Evolutionary conservation across 1,139 yeast genomes (phyloP), one percentile per base, ranked within the genome.

Genomic region (Suhomyces taliae): DNA sequence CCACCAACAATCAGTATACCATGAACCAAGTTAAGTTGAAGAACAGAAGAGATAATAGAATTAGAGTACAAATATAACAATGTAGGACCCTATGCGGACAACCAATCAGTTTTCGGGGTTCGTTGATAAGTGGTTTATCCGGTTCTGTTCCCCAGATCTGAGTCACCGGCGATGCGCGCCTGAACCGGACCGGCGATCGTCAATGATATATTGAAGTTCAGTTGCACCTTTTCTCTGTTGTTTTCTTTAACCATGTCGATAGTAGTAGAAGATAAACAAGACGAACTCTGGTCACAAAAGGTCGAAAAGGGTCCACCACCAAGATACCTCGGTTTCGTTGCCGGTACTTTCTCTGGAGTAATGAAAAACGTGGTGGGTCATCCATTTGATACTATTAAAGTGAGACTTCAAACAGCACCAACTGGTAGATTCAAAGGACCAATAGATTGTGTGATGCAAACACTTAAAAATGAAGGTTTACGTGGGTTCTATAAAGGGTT

Each of bases 371-470:
- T 86, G 0, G 97, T 90, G 14, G 97, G 97, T 1, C 97, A 90
- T 64, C 97, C 97, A 7, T 90, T 90, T 57, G 97, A 90, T 62
- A 88, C 96, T 2, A 82, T 90, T 55, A 90, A 90, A 61, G 96
- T 90, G 27, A 73, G 97, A 44, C 72, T 90, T 39, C 97, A 90
- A 61, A 90, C 97, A 0, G 87, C 95, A 1, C 80, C 83, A 19
- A 58, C 59, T 39, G 89, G 90, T 0, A 70, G 83, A 45, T 90
- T 89, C 70, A 82, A 73, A 45, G 96, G 96, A 1, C 95, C 96
- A 0, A 60, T 87, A 59, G 96, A 90, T 62, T 88, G 96, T 65
- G 83, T 87, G 3, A 58, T 75, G 59, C 83, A 87, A 61, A 90
- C 97, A 0, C 60, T 87, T 26, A 73, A 71, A 50, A 81, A 83